Evolutionary conservation across 2,329 filamentous ascomycete species (phyloP).

Genomic region (Nakataea oryzae): DNA sequence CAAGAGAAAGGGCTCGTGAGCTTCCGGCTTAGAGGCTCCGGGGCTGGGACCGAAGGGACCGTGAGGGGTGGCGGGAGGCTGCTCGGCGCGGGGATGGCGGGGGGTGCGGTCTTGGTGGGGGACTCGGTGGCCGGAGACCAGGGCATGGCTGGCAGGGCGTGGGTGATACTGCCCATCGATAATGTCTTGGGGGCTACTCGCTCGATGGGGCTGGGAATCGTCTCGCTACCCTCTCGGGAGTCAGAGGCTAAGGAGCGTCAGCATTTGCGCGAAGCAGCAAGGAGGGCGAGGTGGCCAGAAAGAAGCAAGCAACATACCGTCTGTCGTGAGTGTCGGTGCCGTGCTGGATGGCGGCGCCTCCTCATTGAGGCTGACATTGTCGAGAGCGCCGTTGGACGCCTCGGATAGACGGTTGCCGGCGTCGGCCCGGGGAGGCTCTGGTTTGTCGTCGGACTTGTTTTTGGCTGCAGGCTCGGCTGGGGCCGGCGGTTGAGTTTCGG

Average conservation of each 20-base stretch:
- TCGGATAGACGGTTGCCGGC: conserved; percentile 30
- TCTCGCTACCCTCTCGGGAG: not conserved
- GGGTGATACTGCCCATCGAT: conserved; percentile 61
- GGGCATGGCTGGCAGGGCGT: conserved; percentile 60
- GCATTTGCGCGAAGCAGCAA: not conserved
- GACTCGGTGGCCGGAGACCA: conserved; percentile 47
- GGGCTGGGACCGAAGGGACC: conserved; percentile 23
- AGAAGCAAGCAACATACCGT: not conserved
- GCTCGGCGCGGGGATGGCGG: conserved; percentile 20
- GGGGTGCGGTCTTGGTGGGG: conserved; percentile 27
- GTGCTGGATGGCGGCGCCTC: too few relatives aligned
- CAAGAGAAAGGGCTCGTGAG: conserved; percentile 82
- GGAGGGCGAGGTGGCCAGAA: not conserved
- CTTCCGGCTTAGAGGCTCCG: conserved; percentile 44
- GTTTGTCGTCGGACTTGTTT: conserved; percentile 7
- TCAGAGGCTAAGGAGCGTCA: not conserved
- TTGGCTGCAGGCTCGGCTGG: conserved; percentile 12
- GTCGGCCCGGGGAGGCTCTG: conserved; percentile 27
- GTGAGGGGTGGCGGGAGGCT: conserved; percentile 16
- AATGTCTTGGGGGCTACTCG: conserved; percentile 41
- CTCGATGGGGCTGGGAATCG: not conserved
- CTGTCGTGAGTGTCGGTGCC: too few relatives aligned
- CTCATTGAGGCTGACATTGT: conserved; percentile 59
- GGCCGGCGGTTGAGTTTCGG: conserved; percentile 19
- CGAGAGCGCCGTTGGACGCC: conserved; percentile 30